Percentiles rank a stretch among this genome's conserved stretches.
phyloP scores from a whole-genome alignment of 2,329 filamentous ascomycete species.

The Cladosporium sp. region DNA sequence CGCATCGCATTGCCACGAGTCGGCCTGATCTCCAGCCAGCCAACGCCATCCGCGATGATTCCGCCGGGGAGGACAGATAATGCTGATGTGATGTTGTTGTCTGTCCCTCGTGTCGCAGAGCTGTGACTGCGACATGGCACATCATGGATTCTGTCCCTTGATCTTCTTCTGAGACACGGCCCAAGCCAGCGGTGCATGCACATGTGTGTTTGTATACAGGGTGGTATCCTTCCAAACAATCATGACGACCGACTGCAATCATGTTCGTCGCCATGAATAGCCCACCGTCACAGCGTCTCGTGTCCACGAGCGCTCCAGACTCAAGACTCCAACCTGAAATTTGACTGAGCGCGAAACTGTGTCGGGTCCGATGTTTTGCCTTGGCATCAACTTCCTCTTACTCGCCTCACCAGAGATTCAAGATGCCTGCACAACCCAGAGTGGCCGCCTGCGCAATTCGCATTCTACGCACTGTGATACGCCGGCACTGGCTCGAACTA shows the following conservation, averaged over 20 bases:
- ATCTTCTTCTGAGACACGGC: background rate
- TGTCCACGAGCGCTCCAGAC: background rate
- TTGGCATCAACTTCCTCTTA: conserved; percentile 8
- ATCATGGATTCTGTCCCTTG: background rate
- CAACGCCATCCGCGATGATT: background rate
- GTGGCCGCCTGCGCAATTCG: background rate
- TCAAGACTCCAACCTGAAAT: background rate
- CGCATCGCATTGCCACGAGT: background rate
- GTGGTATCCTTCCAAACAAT: background rate
- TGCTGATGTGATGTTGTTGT: background rate
- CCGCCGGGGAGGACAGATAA: background rate
- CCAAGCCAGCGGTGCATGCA: background rate
- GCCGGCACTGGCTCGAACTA: background rate
- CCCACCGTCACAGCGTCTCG: background rate
- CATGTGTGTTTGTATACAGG: background rate
- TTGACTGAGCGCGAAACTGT: background rate
- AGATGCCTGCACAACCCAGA: background rate
- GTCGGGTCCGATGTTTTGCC: conserved; percentile 11
- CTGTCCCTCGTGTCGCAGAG: background rate
- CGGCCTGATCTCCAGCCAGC: background rate
- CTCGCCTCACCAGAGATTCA: conserved; percentile 6
- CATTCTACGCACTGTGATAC: conserved; percentile 1
- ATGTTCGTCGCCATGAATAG: background rate
- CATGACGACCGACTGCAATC: background rate
- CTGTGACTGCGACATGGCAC: background rate